phyloP scores from a whole-genome alignment of 2,329 filamentous ascomycete species.

The Amylocarpus encephaloides region DNA sequence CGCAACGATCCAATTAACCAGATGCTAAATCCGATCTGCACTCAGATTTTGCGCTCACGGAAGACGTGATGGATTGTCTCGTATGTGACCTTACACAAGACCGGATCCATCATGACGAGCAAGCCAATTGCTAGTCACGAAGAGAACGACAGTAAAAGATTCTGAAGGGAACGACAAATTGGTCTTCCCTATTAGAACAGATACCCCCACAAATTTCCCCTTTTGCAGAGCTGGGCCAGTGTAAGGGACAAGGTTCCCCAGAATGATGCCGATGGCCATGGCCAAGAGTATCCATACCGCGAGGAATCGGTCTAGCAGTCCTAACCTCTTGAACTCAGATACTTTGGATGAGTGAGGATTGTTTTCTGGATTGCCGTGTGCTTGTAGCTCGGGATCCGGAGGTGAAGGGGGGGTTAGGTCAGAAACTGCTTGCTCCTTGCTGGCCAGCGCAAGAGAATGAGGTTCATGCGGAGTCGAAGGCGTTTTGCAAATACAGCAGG shows the following conservation, averaged over 20 bases:
- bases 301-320: conserved; percentile 44
- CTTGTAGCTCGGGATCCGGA: too few species aligned
- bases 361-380: too few species aligned
- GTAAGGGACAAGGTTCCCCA: conserved; percentile 55
- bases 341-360: too few species aligned
- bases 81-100: conserved; percentile 78
- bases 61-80: conserved; percentile 67
- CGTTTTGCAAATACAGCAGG: too few species aligned
- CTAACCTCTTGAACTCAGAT: conserved; percentile 33
- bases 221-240: conserved; percentile 50
- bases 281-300: conserved; percentile 58
- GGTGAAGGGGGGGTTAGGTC: too few species aligned
- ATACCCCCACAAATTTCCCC: conserved; percentile 57
- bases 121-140: conserved; percentile 61
- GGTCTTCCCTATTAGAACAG: conserved; percentile 52
- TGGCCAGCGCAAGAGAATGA: too few species aligned
- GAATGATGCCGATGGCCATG: conserved; percentile 58
- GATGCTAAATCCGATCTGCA: conserved; percentile 71
- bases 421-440: too few species aligned
- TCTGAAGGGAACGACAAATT: neutral
- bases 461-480: too few species aligned
- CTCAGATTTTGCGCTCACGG: conserved; percentile 58
- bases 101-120: conserved; percentile 91
- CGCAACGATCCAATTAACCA: conserved; percentile 78
- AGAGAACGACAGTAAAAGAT: neutral